Base-by-base conservation (phyloP, 1,284 basidiomycete species). In the Heterobasidion irregulare region DNA sequence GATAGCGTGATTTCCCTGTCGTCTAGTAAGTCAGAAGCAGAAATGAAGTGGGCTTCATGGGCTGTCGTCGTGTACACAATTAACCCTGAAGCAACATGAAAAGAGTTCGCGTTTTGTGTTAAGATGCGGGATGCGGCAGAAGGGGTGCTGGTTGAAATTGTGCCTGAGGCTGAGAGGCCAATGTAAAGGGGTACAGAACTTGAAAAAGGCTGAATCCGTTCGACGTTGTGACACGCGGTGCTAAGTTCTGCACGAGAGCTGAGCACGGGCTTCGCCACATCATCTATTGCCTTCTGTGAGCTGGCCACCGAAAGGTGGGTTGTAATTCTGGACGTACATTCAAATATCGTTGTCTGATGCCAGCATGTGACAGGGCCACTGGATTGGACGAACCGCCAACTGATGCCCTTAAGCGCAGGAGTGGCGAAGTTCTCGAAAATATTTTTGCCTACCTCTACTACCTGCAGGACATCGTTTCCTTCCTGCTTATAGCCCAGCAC, bases 61-160 rank as follows among this genome's bases (percentile, higher is more conserved):
- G 91, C 72, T 5, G 83, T 84, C 0, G 92, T 94, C 1, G 92
- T 94, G 72, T 85, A 97, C 48, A 97, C 86, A 36, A 98, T 72
- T 66, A 94, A 94, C 13, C 83, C 81, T 7, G 88, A 82, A 0
- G 90, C 85, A n/a, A 91, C 61, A 0, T 80, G 79, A 70, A 95
- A 93, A 0, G 95, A 98, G 19, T 84, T 95, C 18, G 77, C 84
- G 57, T 85, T 86, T 2, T 76, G 70, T 1, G 87, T 80, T 2
- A 89, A 59, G 33, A 70, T 59, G 60, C 62, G 66, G 0, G 57
- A 34, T 6, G 57, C 43, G 26, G 26, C 26, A 26, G 26, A 26
- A 26, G 26, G 26, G 15, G 7, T 8, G 13, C 16, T 32, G 8
- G 52, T 47, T 45, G 58, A 47, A 19, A 60, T 47, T 8, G 41